phyloP scores from a whole-genome alignment of 495 filamentous ascomycete species.

The Halenospora varia region DNA sequence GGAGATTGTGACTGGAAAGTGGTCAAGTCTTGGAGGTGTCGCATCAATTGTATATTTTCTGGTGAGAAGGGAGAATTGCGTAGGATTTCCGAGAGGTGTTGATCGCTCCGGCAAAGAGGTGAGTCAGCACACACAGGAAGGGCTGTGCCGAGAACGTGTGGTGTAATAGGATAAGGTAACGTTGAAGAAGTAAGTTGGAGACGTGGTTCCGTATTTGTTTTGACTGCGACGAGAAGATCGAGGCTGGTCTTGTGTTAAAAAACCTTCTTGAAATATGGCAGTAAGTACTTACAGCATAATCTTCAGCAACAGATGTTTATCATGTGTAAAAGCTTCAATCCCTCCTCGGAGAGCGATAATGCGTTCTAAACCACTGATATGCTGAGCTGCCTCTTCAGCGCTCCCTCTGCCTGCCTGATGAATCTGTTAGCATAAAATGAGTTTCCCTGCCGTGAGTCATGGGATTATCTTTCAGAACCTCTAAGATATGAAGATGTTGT shows the following conservation, averaged over 20 bases:
- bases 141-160: neutral
- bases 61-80: no score
- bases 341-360: neutral
- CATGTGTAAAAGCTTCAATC: neutral
- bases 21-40: no score
- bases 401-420: conserved; percentile 1
- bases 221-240: neutral
- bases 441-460: no score
- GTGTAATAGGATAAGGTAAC: neutral
- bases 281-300: neutral
- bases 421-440: no score
- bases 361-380: neutral
- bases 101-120: no score
- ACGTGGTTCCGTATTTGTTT: neutral
- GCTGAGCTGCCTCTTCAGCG: neutral
- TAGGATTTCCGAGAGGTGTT: no score
- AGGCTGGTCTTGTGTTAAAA: neutral
- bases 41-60: no score
- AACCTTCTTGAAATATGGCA: neutral
- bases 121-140: neutral
- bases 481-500: neutral
- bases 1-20: no score
- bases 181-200: neutral
- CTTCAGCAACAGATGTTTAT: neutral
- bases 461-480: no score